These are phyloP conservation scores for Annulohypoxylon stygium DNA, from an alignment of 495 filamentous ascomycete species.

Conservation along the genomic window DNA sequence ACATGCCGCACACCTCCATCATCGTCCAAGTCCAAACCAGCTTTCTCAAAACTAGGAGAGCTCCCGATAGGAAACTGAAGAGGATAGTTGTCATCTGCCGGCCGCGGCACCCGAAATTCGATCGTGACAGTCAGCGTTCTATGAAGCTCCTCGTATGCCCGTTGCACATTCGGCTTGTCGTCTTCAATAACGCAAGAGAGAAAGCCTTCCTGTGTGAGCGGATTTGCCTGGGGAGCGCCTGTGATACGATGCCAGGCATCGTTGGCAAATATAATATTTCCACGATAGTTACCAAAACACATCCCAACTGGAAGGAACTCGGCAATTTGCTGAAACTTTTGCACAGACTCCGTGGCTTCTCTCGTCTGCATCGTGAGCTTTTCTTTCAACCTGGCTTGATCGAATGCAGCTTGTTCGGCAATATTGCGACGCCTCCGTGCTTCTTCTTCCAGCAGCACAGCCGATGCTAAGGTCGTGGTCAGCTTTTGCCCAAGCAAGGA, in stretches of 20 bases:
- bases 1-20: conserved; percentile 54
- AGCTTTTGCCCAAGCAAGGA: conserved; percentile 76
- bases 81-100: conserved; percentile 35
- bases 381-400: conserved; percentile 74
- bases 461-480: conserved; percentile 76
- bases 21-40: conserved; percentile 53
- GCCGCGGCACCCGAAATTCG: conserved; percentile 57
- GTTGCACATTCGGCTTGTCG: conserved; percentile 51
- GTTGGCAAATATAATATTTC: conserved; percentile 75
- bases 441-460: conserved; percentile 79
- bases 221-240: conserved; percentile 62
- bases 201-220: conserved; percentile 52
- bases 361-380: conserved; percentile 74
- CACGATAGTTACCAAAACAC: conserved; percentile 74
- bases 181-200: conserved; percentile 58
- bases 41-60: conserved; percentile 60
- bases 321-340: conserved; percentile 78
- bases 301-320: conserved; percentile 79
- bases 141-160: conserved; percentile 55
- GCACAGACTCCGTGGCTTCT: conserved; percentile 76
- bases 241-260: conserved; percentile 78
- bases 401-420: conserved; percentile 73
- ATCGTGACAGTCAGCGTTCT: conserved; percentile 52
- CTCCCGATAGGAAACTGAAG: conserved; percentile 48
- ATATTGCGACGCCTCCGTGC: conserved; percentile 75